Evolutionary conservation across 2,329 filamentous ascomycete species (phyloP).

Genomic region (Fusarium keratoplasticum): DNA sequence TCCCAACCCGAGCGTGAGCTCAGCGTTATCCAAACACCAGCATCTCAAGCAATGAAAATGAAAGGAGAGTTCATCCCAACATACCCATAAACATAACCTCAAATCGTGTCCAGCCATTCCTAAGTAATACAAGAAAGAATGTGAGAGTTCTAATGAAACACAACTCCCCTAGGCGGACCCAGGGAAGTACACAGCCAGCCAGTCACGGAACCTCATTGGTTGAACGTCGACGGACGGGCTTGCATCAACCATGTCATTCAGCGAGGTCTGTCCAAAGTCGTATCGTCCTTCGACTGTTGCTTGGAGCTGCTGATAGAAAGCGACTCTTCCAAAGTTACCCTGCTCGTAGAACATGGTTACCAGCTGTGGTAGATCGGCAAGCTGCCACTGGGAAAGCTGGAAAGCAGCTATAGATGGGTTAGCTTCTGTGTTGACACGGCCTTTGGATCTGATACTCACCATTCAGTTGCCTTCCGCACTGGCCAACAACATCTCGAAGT

Average conservation of each 20-base stretch:
- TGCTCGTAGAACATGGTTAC: conserved; percentile 58
- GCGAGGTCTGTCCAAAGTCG: conserved; percentile 69
- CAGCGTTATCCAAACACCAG: conserved; percentile 1
- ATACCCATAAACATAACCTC: background rate
- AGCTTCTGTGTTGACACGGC: conserved; percentile 15
- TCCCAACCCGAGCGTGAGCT: conserved; percentile 4
- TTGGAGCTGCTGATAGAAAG: conserved; percentile 70
- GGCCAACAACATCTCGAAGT: conserved; percentile 67
- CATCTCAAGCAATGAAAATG: background rate
- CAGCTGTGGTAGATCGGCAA: conserved; percentile 55
- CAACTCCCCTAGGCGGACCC: background rate
- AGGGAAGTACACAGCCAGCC: conserved; percentile 54
- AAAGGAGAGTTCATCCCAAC: background rate
- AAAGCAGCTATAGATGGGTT: conserved; percentile 52
- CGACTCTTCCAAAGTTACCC: conserved; percentile 61
- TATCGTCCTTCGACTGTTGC: conserved; percentile 77
- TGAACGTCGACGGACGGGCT: conserved; percentile 55
- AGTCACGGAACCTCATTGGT: conserved; percentile 64
- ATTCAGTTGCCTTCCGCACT: conserved; percentile 62
- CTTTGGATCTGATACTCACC: conserved; percentile 48
- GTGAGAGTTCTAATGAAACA: background rate
- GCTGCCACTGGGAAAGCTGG: conserved; percentile 51
- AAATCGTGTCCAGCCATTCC: background rate
- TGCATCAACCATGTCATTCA: conserved; percentile 63
- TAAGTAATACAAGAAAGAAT: background rate